phyloP scores from a whole-genome alignment of 306 rosid genomes.

The barrel medic (Medicago truncatula) region DNA sequence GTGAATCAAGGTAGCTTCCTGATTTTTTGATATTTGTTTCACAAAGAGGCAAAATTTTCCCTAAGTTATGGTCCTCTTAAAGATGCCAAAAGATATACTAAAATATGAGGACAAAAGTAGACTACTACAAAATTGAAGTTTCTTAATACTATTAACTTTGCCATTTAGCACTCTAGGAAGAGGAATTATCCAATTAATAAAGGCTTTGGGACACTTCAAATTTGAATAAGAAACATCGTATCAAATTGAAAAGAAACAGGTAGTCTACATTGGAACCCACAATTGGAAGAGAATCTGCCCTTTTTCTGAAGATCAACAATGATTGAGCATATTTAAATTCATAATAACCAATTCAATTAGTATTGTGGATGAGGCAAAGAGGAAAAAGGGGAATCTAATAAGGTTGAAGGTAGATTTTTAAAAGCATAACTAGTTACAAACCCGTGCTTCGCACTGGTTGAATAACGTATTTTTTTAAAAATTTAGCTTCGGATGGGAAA shows the following conservation, averaged over 20 bases:
- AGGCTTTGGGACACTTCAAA: not conserved
- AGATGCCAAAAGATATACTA: not conserved
- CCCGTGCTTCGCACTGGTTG: no score
- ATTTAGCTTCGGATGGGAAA: no score
- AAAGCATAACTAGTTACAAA: no score
- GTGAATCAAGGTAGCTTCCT: not conserved
- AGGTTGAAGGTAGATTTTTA: no score
- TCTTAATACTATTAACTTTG: not conserved
- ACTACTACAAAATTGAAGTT: not conserved
- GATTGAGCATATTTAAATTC: not conserved
- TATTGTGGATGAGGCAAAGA: no score
- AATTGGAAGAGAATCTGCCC: constrained; percentile 13
- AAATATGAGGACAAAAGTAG: not conserved
- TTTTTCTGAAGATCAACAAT: not conserved
- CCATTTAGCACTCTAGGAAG: not conserved
- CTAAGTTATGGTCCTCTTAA: constrained; percentile 13
- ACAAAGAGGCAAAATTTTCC: constrained; percentile 10
- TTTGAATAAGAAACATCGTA: constrained; percentile 8
- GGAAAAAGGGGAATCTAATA: no score
- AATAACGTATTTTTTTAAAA: no score
- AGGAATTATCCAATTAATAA: not conserved
- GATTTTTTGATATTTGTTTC: constrained; percentile 21
- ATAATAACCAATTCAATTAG: not conserved
- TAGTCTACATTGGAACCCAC: constrained; percentile 5
- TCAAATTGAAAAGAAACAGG: not conserved